Evolutionary conservation across 1,139 yeast genomes (phyloP).

Genomic region (Magnusiomyces suaveolens): DNA sequence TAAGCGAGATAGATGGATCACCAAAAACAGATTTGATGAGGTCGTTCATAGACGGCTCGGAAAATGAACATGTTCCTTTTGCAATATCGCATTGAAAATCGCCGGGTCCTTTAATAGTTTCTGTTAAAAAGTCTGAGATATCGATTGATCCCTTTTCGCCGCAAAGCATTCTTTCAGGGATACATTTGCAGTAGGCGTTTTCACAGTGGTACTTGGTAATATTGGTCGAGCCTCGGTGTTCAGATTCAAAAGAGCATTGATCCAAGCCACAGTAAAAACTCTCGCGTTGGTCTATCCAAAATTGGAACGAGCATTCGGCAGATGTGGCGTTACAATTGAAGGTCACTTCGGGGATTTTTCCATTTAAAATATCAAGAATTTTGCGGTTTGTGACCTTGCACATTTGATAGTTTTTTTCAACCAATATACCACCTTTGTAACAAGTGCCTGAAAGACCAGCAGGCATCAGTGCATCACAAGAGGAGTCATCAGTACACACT

Average conservation of each 20-base stretch:
- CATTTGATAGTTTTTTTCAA: slow-evolving; percentile 75
- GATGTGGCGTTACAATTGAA: slow-evolving; percentile 72
- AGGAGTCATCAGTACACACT: slow-evolving; percentile 54
- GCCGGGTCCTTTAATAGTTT: slow-evolving; percentile 88
- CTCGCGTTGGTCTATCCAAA: slow-evolving; percentile 88
- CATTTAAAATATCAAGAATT: slow-evolving; percentile 67
- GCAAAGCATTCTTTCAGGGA: slow-evolving; percentile 88
- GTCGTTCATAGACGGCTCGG: slow-evolving; percentile 95
- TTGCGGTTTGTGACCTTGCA: slow-evolving; percentile 87
- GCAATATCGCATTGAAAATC: slow-evolving; percentile 70
- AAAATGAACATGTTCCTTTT: slow-evolving; percentile 57
- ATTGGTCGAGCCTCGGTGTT: slow-evolving; percentile 42
- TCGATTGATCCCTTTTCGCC: slow-evolving; percentile 92
- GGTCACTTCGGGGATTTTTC: slow-evolving; percentile 82
- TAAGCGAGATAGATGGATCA: slow-evolving; percentile 73
- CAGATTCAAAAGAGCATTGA: slow-evolving; percentile 60
- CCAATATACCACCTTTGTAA: slow-evolving; percentile 77
- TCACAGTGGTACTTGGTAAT: slow-evolving; percentile 72
- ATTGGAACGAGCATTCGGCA: slow-evolving; percentile 68
- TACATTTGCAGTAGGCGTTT: slow-evolving; percentile 68
- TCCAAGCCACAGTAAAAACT: slow-evolving; percentile 80
- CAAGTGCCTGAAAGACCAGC: slow-evolving; percentile 82
- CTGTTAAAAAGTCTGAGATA: slow-evolving; percentile 82
- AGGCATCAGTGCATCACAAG: slow-evolving; percentile 83
- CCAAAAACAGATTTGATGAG: slow-evolving; percentile 85